Evolutionary conservation across 495 filamentous ascomycete genomes (phyloP).

Genomic region (Pyronema omphalodes): DNA sequence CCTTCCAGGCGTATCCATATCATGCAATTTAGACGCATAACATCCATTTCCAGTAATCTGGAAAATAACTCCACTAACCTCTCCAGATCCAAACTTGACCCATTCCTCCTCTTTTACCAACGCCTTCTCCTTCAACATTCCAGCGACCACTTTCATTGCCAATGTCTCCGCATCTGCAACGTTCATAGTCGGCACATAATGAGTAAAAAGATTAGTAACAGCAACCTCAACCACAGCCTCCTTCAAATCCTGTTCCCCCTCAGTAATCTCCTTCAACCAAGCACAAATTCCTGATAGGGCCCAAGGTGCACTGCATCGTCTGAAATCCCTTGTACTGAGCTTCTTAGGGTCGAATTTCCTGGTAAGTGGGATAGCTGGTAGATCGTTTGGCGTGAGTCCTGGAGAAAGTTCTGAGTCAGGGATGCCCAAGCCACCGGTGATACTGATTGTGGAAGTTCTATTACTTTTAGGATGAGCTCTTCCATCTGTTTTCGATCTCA

Average conservation of each 20-base stretch:
- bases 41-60: constrained; percentile 88
- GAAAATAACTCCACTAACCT: constrained; percentile 71
- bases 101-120: constrained; percentile 88
- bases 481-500: constrained; percentile 88
- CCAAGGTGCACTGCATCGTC: constrained; percentile 78
- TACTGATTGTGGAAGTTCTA: constrained; percentile 8
- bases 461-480: constrained; percentile 33
- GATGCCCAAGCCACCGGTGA: background rate
- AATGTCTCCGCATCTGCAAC: constrained; percentile 88
- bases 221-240: constrained; percentile 67
- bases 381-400: constrained; percentile 28
- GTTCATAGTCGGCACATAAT: constrained; percentile 98
- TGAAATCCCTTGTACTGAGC: constrained; percentile 65
- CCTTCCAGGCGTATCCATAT: constrained; percentile 48
- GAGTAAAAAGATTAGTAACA: constrained; percentile 75
- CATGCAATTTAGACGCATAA: constrained; percentile 69
- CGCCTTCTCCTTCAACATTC: constrained; percentile 63
- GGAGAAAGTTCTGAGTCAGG: constrained; percentile 4
- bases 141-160: constrained; percentile 54
- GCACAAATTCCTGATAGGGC: constrained; percentile 69
- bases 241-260: constrained; percentile 66
- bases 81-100: constrained; percentile 70
- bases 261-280: constrained; percentile 77
- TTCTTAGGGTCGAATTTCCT: constrained; percentile 79
- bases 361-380: constrained; percentile 29